Percentiles rank a stretch among this genome's conserved stretches.
Evolutionary conservation across 768 basidiomycete species (phyloP).

Genomic region (Sarcomyxa edulis): DNA sequence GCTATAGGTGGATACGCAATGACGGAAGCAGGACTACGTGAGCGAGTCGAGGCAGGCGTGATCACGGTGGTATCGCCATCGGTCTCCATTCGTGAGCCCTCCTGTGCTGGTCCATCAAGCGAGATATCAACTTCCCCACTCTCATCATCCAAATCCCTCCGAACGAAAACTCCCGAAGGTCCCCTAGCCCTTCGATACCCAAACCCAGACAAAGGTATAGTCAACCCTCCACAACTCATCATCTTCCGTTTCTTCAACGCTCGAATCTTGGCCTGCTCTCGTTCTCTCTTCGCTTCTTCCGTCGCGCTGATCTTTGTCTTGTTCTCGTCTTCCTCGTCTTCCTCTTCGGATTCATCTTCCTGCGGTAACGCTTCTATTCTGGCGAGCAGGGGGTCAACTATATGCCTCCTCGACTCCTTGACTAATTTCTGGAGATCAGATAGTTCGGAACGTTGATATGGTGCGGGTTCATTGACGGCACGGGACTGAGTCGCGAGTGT

Average conservation of each 20-base stretch:
- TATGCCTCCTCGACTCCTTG: conserved; percentile 39
- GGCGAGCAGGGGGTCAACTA: conserved; percentile 46
- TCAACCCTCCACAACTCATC: conserved; percentile 25
- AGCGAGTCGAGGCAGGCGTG: too few relatives aligned
- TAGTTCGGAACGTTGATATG: conserved; percentile 35
- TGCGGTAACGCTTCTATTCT: conserved; percentile 31
- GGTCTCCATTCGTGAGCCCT: too few relatives aligned
- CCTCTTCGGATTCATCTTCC: conserved; percentile 29
- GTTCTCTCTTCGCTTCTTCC: conserved; percentile 33
- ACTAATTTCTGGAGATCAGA: conserved; percentile 55
- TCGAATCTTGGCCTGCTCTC: conserved; percentile 47
- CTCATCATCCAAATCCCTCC: conserved; percentile 55
- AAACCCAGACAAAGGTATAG: conserved; percentile 16
- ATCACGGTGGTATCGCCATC: too few relatives aligned
- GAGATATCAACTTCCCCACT: conserved; percentile 56
- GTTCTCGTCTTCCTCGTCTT: too few relatives aligned
- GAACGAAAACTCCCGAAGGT: conserved; percentile 43
- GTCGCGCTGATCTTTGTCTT: too few relatives aligned
- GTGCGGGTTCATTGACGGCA: conserved; percentile 28
- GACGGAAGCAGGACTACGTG: too few relatives aligned
- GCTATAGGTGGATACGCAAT: conserved; percentile 9
- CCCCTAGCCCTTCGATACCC: conserved; percentile 17
- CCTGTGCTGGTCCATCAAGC: too few relatives aligned
- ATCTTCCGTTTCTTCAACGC: conserved; percentile 53
- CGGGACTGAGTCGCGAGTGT: conserved; percentile 35